A percentile compares a stretch with the other conserved stretches of the same genome.
Conservation (phyloP, 2,329 filamentous ascomycete species). For the Diaporthe humulicola region DNA sequence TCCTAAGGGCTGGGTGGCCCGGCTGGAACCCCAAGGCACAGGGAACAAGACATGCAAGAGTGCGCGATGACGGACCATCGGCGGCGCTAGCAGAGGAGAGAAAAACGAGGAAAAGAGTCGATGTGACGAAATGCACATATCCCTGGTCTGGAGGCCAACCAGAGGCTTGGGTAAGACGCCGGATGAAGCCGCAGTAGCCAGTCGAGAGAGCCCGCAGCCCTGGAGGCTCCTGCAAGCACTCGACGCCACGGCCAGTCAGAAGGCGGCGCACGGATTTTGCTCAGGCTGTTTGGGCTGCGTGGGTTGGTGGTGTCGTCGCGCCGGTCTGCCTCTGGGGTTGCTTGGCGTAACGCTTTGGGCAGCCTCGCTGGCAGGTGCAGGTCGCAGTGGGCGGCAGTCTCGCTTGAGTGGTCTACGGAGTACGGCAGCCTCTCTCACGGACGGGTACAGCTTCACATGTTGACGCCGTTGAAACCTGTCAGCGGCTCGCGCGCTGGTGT, state of each 20-base stretch:
- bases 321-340: background rate
- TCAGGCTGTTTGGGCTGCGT: background rate
- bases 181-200: conserved; percentile 23
- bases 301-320: background rate
- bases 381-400: conserved; percentile 16
- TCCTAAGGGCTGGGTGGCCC: background rate
- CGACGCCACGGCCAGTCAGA: conserved; percentile 32
- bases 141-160: conserved; percentile 32
- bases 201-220: background rate
- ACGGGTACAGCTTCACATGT: conserved; percentile 10
- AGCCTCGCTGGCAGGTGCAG: background rate
- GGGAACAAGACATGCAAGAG: background rate
- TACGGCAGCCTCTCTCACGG: background rate
- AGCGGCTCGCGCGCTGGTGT: conserved; percentile 34
- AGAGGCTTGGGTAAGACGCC: conserved; percentile 30
- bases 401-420: background rate
- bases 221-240: conserved; percentile 29
- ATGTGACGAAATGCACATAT: conserved; percentile 30
- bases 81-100: conserved; percentile 7
- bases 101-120: conserved; percentile 10
- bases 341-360: conserved; percentile 26
- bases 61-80: background rate
- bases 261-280: conserved; percentile 3
- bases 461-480: conserved; percentile 29
- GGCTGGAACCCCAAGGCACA: conserved; percentile 15